Evolutionary conservation across 192 early-diverging fungal genomes (phyloP).

Genomic region (Coemansia sp.): DNA sequence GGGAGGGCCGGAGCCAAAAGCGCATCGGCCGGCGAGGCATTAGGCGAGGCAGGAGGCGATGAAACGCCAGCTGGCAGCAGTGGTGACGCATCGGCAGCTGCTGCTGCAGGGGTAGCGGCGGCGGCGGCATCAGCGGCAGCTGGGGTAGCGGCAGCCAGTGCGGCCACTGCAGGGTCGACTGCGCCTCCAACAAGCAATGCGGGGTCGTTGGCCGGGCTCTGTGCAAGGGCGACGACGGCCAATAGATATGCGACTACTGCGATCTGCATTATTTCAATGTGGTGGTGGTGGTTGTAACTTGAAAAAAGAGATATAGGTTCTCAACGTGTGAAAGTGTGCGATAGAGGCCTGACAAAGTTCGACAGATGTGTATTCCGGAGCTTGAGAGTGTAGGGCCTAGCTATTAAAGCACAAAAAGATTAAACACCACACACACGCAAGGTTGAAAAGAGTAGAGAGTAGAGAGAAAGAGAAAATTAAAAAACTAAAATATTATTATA

Average conservation of each 20-base stretch:
- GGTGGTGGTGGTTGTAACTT: neutral
- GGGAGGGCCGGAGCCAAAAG: too few relatives aligned
- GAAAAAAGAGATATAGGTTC: neutral
- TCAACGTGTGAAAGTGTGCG: constrained; percentile 1
- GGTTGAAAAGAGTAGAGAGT: too few relatives aligned
- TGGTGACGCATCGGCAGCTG: neutral
- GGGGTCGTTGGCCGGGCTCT: too few relatives aligned
- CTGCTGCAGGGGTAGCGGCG: neutral
- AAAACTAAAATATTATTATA: too few relatives aligned
- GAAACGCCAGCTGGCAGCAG: neutral
- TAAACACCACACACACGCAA: too few relatives aligned
- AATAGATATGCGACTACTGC: constrained; percentile 20
- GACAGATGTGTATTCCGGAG: too few relatives aligned
- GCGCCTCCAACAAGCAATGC: too few relatives aligned
- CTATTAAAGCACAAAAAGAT: too few relatives aligned
- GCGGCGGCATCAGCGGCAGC: constrained; percentile 5
- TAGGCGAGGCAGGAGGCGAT: neutral
- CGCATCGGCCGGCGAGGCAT: neutral
- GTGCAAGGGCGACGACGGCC: constrained; percentile 23
- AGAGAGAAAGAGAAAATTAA: too few relatives aligned
- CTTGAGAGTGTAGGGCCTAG: too few relatives aligned
- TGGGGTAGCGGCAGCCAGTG: constrained; percentile 5
- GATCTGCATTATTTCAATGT: constrained; percentile 38
- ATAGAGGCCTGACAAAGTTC: neutral
- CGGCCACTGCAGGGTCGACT: neutral